Conservation (phyloP, 148 eudicot species). For the Nepenthes mirabilis region DNA sequence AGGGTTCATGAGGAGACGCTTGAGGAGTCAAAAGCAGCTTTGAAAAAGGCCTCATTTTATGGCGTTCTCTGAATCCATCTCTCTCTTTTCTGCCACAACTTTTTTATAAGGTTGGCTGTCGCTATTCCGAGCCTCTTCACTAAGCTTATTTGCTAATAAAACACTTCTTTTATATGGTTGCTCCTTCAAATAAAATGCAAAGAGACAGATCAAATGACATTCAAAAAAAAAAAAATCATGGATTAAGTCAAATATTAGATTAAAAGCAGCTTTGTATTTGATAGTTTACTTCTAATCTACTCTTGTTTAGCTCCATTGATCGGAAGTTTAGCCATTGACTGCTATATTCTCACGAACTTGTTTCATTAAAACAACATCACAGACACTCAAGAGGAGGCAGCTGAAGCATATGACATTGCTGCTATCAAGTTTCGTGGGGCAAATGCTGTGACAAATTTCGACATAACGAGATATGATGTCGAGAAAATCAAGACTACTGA, state of each 20-base stretch:
- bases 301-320: too few relatives aligned
- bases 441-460: slow-evolving; percentile 84
- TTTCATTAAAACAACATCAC: background rate
- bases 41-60: background rate
- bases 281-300: background rate
- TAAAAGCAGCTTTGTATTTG: too few relatives aligned
- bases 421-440: slow-evolving; percentile 81
- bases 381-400: slow-evolving; percentile 97
- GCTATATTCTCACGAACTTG: background rate
- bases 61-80: background rate
- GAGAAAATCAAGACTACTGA: slow-evolving; percentile 56
- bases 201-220: background rate
- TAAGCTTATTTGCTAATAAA: background rate
- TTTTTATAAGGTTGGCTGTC: slow-evolving; percentile 30
- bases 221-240: too few relatives aligned
- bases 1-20: background rate
- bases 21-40: background rate
- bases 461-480: slow-evolving; percentile 55
- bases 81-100: background rate
- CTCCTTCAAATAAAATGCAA: background rate
- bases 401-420: slow-evolving; percentile 92
- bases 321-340: background rate
- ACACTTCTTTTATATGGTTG: background rate
- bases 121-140: slow-evolving; percentile 2
- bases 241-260: too few relatives aligned